phyloP scores from a whole-genome alignment of 2,329 filamentous ascomycete genomes.

The Xylariaceae sp. region DNA sequence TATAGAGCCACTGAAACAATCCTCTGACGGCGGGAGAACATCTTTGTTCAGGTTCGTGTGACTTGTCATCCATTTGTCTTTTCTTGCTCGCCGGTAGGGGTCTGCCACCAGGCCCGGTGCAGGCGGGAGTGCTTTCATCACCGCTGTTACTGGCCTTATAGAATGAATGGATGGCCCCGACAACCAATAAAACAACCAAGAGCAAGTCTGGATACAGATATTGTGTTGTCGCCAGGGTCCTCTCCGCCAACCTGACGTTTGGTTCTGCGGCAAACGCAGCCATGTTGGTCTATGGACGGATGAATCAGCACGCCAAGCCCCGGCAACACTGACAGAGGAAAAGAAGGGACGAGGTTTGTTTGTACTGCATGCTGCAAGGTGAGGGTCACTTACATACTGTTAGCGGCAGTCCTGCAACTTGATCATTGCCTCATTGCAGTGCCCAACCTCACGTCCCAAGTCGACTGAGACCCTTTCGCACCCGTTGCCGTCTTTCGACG shows the following conservation, averaged over 20 bases:
- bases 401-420: slow-evolving; percentile 23
- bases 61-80: slow-evolving; percentile 45
- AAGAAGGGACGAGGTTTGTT: slow-evolving; percentile 24
- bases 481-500: slow-evolving; percentile 8
- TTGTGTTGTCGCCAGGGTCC: slow-evolving; percentile 43
- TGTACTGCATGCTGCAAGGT: slow-evolving; percentile 31
- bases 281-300: slow-evolving; percentile 28
- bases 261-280: slow-evolving; percentile 27
- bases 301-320: slow-evolving; percentile 21
- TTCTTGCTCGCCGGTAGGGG: slow-evolving; percentile 68
- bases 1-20: slow-evolving; percentile 71
- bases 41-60: slow-evolving; percentile 34
- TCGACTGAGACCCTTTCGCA: slow-evolving; percentile 7
- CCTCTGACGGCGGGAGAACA: slow-evolving; percentile 39
- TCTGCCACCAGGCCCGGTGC: slow-evolving; percentile 81
- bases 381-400: slow-evolving; percentile 31
- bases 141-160: slow-evolving; percentile 48
- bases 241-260: slow-evolving; percentile 35
- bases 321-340: slow-evolving; percentile 10
- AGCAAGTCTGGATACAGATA: slow-evolving; percentile 51
- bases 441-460: slow-evolving; percentile 2
- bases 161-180: slow-evolving; percentile 51
- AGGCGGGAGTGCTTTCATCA: slow-evolving; percentile 42
- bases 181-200: slow-evolving; percentile 47
- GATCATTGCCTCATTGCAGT: slow-evolving; percentile 25